Percentiles rank a stretch among this genome's conserved stretches.
These are phyloP conservation scores for Mycena sp. DNA, from an alignment of 1,284 basidiomycete species.

Conservation along the genomic window DNA sequence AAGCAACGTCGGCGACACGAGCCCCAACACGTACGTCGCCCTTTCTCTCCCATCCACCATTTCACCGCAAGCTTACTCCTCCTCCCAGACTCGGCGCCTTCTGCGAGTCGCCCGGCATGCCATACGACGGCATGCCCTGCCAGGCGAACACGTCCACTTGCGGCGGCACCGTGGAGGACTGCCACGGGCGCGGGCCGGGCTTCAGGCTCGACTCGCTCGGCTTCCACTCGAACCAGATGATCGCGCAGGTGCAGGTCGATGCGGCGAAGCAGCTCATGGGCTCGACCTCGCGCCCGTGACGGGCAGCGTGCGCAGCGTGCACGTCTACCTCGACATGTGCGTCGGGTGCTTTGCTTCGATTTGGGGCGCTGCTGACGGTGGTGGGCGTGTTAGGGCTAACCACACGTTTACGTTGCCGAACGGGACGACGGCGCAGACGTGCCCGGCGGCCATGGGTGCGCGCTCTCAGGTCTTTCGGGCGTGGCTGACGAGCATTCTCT, in stretches of 20 bases:
- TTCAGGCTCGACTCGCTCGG: slow-evolving; percentile 25
- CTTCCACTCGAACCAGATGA: slow-evolving; percentile 28
- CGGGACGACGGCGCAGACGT: slow-evolving; percentile 75
- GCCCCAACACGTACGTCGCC: slow-evolving; percentile 73
- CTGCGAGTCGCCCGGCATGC: slow-evolving; percentile 78
- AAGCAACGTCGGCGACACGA: slow-evolving; percentile 72
- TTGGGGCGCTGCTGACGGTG: neutral
- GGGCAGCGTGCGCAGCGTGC: slow-evolving; percentile 73
- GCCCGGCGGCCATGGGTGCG: slow-evolving; percentile 75
- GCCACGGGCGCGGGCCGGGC: slow-evolving; percentile 62
- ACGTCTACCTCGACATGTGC: slow-evolving; percentile 74
- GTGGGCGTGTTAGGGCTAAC: slow-evolving; percentile 60
- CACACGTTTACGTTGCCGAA: slow-evolving; percentile 74
- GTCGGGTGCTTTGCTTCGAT: neutral
- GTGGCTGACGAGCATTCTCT: neutral
- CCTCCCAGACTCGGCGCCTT: slow-evolving; percentile 72
- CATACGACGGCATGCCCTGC: slow-evolving; percentile 72
- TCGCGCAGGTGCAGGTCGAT: slow-evolving; percentile 24
- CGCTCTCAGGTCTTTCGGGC: neutral
- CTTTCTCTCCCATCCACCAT: neutral
- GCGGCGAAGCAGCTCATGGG: slow-evolving; percentile 20
- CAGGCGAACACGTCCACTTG: slow-evolving; percentile 78
- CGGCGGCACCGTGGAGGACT: slow-evolving; percentile 71
- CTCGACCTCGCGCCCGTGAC: slow-evolving; percentile 45
- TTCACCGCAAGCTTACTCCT: slow-evolving; percentile 15